phyloP scores from a whole-genome alignment of 139 green algal species.

The Micromonas commoda region DNA sequence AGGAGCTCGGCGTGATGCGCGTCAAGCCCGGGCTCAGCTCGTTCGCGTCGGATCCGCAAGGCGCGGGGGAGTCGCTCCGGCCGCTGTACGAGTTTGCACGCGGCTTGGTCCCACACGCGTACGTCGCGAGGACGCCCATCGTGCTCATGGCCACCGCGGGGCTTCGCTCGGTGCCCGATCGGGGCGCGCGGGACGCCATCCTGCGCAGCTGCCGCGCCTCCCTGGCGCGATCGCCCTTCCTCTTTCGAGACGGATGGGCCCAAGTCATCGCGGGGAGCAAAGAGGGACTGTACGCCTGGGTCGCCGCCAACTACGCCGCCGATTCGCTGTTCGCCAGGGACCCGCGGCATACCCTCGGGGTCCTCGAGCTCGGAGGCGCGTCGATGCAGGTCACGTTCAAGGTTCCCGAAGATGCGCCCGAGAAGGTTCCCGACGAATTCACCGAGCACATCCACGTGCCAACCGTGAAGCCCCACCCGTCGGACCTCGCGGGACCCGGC shows the following conservation, averaged over 20 bases:
- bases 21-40: neutral
- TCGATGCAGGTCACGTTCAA: constrained; percentile 10
- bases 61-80: neutral
- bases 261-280: constrained; percentile 4
- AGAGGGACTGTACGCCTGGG: constrained; percentile 13
- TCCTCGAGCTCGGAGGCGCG: constrained; percentile 17
- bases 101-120: neutral
- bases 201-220: neutral
- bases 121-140: neutral
- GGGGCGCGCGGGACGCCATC: neutral
- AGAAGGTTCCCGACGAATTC: too few relatives aligned
- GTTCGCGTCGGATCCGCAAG: neutral
- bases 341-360: neutral
- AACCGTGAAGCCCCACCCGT: too few relatives aligned
- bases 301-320: constrained; percentile 13
- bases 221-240: constrained; percentile 4
- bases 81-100: constrained; percentile 4
- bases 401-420: neutral
- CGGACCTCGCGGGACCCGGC: too few relatives aligned
- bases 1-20: neutral
- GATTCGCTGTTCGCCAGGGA: neutral
- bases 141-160: neutral
- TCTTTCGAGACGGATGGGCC: neutral
- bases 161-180: neutral
- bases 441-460: too few relatives aligned